Percentiles rank a stretch among this genome's conserved stretches.
phyloP scores from a whole-genome alignment of 2,329 filamentous ascomycete genomes.

The Raffaelea arxii region DNA sequence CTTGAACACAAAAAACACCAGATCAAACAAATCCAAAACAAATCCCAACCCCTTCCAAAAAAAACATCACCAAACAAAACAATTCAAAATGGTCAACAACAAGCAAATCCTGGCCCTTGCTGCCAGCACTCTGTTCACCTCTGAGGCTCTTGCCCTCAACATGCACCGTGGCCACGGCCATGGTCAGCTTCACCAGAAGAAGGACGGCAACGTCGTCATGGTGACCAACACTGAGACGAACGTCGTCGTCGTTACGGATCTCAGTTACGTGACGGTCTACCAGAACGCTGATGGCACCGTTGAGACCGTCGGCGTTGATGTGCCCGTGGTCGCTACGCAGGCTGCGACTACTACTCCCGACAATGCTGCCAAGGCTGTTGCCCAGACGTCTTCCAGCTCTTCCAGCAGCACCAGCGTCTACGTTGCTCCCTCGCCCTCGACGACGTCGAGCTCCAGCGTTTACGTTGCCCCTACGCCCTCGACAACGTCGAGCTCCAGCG shows the following conservation, averaged over 20 bases:
- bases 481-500: constrained; percentile 9
- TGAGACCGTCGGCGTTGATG: constrained; percentile 3
- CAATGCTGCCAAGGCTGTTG: constrained; percentile 3
- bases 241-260: constrained; percentile 25
- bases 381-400: constrained; percentile 3
- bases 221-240: constrained; percentile 20
- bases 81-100: constrained; percentile 10
- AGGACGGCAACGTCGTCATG: constrained; percentile 20
- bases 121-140: constrained; percentile 32
- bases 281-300: constrained; percentile 15
- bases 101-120: constrained; percentile 27
- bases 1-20: too few relatives aligned
- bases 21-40: constrained; percentile 2
- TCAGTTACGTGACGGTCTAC: constrained; percentile 33
- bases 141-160: constrained; percentile 31
- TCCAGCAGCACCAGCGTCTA: constrained; percentile 8
- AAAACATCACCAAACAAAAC: neutral
- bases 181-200: constrained; percentile 23
- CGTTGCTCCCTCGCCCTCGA: constrained; percentile 4
- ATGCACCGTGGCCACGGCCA: constrained; percentile 32
- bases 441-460: neutral
- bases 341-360: constrained; percentile 3
- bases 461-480: constrained; percentile 7
- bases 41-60: constrained; percentile 14
- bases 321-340: neutral